These are phyloP conservation scores for Cutaneotrichosporon sp. DNA, from an alignment of 1,284 basidiomycete genomes.

Conservation along the genomic window DNA sequence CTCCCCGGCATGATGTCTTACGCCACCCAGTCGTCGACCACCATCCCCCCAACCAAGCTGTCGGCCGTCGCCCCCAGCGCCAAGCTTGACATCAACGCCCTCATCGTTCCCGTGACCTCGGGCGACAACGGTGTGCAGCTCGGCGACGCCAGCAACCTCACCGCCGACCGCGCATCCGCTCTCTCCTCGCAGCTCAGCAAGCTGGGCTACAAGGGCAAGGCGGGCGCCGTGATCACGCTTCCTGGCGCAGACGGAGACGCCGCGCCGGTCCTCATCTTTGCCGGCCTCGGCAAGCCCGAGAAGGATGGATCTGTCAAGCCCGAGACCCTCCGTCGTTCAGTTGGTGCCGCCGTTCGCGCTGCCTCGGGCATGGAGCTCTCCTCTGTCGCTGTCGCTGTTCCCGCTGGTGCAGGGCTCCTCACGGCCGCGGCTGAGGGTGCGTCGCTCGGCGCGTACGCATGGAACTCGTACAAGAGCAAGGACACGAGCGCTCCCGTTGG, in stretches of 20 bases:
- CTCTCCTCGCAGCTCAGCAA: conserved; percentile 15
- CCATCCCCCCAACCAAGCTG: conserved; percentile 12
- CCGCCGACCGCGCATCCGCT: background rate
- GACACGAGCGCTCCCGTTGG: conserved; percentile 17
- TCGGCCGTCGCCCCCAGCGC: conserved; percentile 6
- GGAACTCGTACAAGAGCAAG: conserved; percentile 26
- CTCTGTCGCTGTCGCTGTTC: conserved; percentile 19
- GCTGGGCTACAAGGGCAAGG: conserved; percentile 22
- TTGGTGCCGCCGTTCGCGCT: conserved; percentile 17
- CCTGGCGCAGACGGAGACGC: conserved; percentile 16
- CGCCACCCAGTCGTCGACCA: conserved; percentile 14
- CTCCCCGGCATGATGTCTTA: conserved; percentile 7
- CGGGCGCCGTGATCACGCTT: conserved; percentile 2
- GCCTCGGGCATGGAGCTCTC: conserved; percentile 13
- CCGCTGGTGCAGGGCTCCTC: conserved; percentile 15
- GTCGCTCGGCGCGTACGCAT: conserved; percentile 23
- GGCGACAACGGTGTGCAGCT: conserved; percentile 9
- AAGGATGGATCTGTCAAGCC: conserved; percentile 12
- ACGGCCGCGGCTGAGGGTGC: conserved; percentile 24
- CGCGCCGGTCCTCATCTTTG: conserved; percentile 19
- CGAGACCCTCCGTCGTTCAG: conserved; percentile 20
- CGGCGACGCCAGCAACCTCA: conserved; percentile 1
- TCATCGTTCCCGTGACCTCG: conserved; percentile 15
- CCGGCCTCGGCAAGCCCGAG: conserved; percentile 19
- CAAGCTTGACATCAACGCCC: conserved; percentile 13